phyloP scores from a whole-genome alignment of 176 grass and related monocot species.

The Puya raimondii region DNA sequence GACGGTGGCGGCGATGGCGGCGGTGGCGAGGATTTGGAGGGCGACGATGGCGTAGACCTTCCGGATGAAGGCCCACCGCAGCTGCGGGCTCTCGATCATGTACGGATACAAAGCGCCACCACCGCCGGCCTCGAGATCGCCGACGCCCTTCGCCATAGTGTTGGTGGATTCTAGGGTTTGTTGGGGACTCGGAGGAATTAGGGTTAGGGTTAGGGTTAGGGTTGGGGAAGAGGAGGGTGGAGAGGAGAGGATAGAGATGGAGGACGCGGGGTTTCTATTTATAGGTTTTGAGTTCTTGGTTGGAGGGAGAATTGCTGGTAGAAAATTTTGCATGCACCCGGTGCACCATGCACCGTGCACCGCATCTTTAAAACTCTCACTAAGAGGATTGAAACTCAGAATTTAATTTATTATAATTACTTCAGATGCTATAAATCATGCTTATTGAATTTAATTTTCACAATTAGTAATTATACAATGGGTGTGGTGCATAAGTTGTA shows the following conservation, averaged over 20 bases:
- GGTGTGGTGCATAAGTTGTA: too few species aligned
- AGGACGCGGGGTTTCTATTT: conserved; percentile 4
- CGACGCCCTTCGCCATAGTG: not conserved
- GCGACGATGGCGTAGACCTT: conserved; percentile 56
- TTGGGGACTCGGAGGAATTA: not conserved
- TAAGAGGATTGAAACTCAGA: too few species aligned
- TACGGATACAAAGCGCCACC: conserved; percentile 24
- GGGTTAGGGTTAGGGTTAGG: not conserved
- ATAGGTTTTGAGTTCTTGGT: not conserved
- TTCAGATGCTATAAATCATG: too few species aligned
- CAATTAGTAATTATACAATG: too few species aligned
- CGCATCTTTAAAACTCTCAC: too few species aligned
- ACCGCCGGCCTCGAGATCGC: conserved; percentile 21
- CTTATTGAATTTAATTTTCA: too few species aligned
- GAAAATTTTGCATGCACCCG: not conserved
- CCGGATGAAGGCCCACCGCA: conserved; percentile 77
- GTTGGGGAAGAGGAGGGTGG: conserved; percentile 7
- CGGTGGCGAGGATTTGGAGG: conserved; percentile 41
- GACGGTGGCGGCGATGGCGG: conserved; percentile 25
- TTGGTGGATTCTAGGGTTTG: not conserved
- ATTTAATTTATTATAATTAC: too few species aligned
- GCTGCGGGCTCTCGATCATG: conserved; percentile 48
- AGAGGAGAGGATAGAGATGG: not conserved
- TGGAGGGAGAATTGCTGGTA: not conserved
- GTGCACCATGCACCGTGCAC: too few species aligned